Evolutionary conservation across 441 rosid genomes (phyloP), one percentile per base, ranked within the genome.

Genomic region (Theobroma grandiflorum): DNA sequence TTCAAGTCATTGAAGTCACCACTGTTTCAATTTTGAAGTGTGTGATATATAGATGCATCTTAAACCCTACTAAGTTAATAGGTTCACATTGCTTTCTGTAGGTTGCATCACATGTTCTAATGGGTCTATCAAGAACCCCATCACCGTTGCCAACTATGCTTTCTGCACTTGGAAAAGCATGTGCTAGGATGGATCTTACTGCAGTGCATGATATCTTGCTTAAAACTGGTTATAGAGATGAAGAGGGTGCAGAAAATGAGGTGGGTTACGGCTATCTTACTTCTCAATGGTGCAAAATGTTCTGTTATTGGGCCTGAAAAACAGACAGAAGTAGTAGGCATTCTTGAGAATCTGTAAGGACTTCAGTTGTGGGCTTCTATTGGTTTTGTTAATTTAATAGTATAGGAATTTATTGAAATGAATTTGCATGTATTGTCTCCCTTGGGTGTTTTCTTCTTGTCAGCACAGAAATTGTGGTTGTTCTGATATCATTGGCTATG

Each of bases 111-210:
- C 89, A 81, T 72, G 84, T 88, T 80, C 84, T 92, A 45, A 88
- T 92, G 92, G 91, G 92, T 49, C 82, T 89, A 66, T 82, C 90
- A 26, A 87, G 79, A 89, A 82, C 87, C 69, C 86, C 90, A 2
- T 90, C 69, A 6, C 84, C 76, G 78, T 79, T 87, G 63, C 92
- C 91, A 50, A 87, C 89, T 33, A 82, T 89, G 88, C 84, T 85
- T 42, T 84, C 88, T 1, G 89, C 93, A 0, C 90, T 92, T 63
- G 96, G 96, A 70, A 88, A 89, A 81, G 96, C 94, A 40, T 92
- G 93, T 75, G 89, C 90, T 0, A 91, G 94, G 84, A 93, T 95
- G 98, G 98, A 97, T 83, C 95, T 97, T 52, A 89, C 88, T 59
- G 83, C 88, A 5, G 85, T 86, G 62, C 88, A 86, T 38, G 88